Evolutionary conservation across 2,329 filamentous ascomycete genomes (phyloP), one percentile per base, ranked within the genome.

Genomic region (Aspergillus sp.): DNA sequence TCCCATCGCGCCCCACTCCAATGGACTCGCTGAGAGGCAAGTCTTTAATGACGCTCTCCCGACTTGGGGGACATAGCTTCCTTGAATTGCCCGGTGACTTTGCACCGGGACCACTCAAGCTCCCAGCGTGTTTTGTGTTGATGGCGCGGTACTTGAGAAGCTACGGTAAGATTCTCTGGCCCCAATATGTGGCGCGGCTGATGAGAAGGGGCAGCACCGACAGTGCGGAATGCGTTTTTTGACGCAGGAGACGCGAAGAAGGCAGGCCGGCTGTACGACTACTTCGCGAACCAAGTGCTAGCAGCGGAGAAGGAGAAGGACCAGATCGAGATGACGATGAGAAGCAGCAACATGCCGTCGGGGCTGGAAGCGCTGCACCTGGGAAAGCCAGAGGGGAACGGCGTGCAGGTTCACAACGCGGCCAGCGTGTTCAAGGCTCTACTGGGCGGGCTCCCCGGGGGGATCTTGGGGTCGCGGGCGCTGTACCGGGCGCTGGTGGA

Each of bases 121-220:
- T 68, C 11, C 64, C 64, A 2, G 55, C 55, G n/a, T 64, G 60
- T 30, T 57, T 68, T 36, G 63, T 62, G 20, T 59, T 61, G 16
- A 57, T 54, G n/a, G 47, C 56, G 8, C 42, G 45, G 13, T 63
- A 59, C 40, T 36, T 68, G 33, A 43, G 51, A 30, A 40, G 44
- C 27, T 44, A 58, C 41, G 58, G 61, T 64, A 49, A 39, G 46
- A 19, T n/a, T 8, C 20, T 20, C 12, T 13, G 4, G 4, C n/a
- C 4, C 8, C 10, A 5, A 10, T 20, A 16, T 19, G 28, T 11
- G 3, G 1, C 15, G 12, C 10, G 10, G 17, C 25, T 26, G 14
- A 29, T 17, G 2, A 33, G 30, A 35, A 37, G 32, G 19, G 40
- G 39, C 35, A 59, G 55, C 47, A 16, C 47, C 44, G 13, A 49